These are phyloP conservation scores for Corylus heterophylla DNA, from an alignment of 306 rosid species.

Conservation along the genomic window DNA sequence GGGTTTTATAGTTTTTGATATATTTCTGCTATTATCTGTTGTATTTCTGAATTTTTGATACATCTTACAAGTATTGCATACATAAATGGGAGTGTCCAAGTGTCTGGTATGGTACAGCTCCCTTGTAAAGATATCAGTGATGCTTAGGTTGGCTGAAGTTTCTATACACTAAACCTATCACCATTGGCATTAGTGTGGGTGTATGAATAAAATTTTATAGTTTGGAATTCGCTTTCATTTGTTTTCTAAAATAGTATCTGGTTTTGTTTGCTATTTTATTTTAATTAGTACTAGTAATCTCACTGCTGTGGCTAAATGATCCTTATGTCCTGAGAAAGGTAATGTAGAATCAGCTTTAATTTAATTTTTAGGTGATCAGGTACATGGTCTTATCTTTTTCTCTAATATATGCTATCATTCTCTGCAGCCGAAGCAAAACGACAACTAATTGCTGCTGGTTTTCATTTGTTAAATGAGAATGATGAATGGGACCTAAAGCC, in stretches of 20 bases:
- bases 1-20: too few relatives aligned
- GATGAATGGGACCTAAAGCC: slow-evolving; percentile 91
- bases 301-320: slow-evolving; percentile 4
- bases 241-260: not conserved
- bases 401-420: not conserved
- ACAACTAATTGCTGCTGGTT: slow-evolving; percentile 76
- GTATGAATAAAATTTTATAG: too few relatives aligned
- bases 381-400: slow-evolving; percentile 5
- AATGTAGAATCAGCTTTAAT: not conserved
- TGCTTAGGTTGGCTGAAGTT: not conserved
- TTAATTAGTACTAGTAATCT: not conserved
- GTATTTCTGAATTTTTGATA: too few relatives aligned
- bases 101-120: too few relatives aligned
- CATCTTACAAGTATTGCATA: too few relatives aligned
- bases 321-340: not conserved
- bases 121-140: not conserved
- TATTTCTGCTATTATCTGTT: too few relatives aligned
- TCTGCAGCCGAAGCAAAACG: slow-evolving; percentile 84
- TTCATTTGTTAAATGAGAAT: slow-evolving; percentile 67
- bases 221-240: not conserved
- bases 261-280: not conserved
- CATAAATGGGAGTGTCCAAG: too few relatives aligned
- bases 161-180: not conserved
- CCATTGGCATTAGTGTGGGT: not conserved
- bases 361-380: not conserved